phyloP scores from a whole-genome alignment of 2,329 filamentous ascomycete species.

The Ophiostoma ips region DNA sequence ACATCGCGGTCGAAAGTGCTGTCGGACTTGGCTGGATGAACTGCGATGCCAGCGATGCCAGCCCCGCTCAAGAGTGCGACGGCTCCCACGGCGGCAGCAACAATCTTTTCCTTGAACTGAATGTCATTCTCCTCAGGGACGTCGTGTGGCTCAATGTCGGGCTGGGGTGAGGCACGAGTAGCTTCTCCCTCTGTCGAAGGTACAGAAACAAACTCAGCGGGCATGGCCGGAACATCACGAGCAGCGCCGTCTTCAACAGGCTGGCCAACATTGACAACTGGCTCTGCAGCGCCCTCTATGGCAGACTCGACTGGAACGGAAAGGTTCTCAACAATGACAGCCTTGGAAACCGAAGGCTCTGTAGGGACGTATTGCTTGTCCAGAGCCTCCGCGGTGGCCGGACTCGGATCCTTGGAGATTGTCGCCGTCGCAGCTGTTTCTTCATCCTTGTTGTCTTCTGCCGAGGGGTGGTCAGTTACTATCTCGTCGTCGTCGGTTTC shows the following conservation, averaged over 20 bases:
- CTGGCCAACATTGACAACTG: too few species aligned
- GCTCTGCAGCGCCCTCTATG: too few species aligned
- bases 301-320: too few species aligned
- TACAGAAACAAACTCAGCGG: too few species aligned
- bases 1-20: constrained; percentile 3
- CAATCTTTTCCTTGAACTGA: constrained; percentile 4
- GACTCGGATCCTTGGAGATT: neutral
- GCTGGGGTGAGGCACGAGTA: neutral
- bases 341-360: too few species aligned
- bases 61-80: constrained; percentile 10
- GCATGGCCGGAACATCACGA: too few species aligned
- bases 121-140: neutral
- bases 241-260: too few species aligned
- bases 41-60: constrained; percentile 1
- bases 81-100: constrained; percentile 3
- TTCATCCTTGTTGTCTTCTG: neutral
- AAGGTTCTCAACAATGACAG: too few species aligned
- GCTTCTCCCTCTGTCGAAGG: neutral
- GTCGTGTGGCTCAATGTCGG: neutral
- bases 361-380: too few species aligned
- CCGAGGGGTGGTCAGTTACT: neutral
- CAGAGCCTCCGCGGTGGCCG: too few species aligned
- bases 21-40: neutral
- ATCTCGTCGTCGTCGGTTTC: neutral
- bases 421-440: neutral